Conservation (phyloP, 192 early-diverging fungal species). For the Diversispora eburnea region DNA sequence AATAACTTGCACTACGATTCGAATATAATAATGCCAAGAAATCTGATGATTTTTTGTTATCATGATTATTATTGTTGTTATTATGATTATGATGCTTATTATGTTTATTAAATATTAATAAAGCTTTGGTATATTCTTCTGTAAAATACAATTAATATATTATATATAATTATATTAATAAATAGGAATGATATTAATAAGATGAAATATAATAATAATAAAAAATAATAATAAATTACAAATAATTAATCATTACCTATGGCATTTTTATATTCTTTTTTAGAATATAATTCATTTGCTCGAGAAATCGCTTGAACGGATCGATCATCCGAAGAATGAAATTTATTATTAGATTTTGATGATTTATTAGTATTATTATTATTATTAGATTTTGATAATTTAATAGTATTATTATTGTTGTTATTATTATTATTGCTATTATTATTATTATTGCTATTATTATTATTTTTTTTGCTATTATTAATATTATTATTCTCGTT, state of each 20-base stretch:
- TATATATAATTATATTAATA: not conserved
- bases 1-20: conserved; percentile 39
- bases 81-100: no score
- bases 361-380: no score
- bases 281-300: conserved; percentile 56
- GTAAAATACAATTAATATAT: not conserved
- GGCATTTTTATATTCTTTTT: conserved; percentile 49
- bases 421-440: no score
- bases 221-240: not conserved
- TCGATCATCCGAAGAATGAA: conserved; percentile 31
- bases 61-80: conserved; percentile 16
- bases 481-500: no score
- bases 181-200: not conserved
- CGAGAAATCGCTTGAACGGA: conserved; percentile 25
- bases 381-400: no score
- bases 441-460: no score
- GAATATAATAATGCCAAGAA: conserved; percentile 40
- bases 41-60: conserved; percentile 37
- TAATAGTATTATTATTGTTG: no score
- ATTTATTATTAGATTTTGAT: no score
- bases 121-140: conserved; percentile 37
- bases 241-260: conserved; percentile 33
- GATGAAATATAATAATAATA: not conserved
- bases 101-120: conserved; percentile 14
- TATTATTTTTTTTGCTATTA: no score